Evolutionary conservation across 2,329 filamentous ascomycete genomes (phyloP), one percentile per base, ranked within the genome.

Genomic region (Aspergillus quadricinctus): DNA sequence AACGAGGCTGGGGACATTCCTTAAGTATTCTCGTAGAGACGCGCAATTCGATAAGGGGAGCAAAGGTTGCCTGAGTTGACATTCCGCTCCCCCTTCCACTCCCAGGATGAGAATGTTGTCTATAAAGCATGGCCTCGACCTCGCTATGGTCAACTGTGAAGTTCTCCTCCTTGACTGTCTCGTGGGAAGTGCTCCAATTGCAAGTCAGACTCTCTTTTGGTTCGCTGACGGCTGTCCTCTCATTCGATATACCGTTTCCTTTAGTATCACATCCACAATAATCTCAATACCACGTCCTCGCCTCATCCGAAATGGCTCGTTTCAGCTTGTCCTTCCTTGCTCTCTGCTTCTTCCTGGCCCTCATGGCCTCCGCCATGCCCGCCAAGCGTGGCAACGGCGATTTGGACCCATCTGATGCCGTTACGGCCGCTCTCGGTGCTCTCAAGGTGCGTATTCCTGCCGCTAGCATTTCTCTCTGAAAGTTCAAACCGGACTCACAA

Each of bases 251-350:
- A 54, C 27, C n/a, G 8, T 29, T 28, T 53, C 61, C 51, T 50
- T 56, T 57, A 57, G 27, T 51, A 52, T 35, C 11, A 21, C 58
- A 37, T 57, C 37, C 37, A 58, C 49, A 14, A 48, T 23, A n/a
- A 48, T 29, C 21, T 50, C 35, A 60, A 25, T 45, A 45, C 41
- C 8, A 41, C 1, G 31, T 41, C 19, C 27, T 40, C 35, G 25
- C 55, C 27, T 31, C 57, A 49, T 28, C 43, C 58, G 66, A 29
- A 58, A 73, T 73, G 71, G 62, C 67, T 46, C 71, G 69, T 41
- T 61, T 70, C 62, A 71, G 49, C 45, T 43, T 71, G 23, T 69
- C 67, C 27, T 57, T 70, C 51, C 55, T 72, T 28, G 64, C 69
- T 19, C 53, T 67, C 46, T 62, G 69, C 50, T 57, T 72, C 27